These are phyloP conservation scores for Schwanniomyces polymorphus DNA, from an alignment of 805 yeast genomes.

Conservation along the genomic window DNA sequence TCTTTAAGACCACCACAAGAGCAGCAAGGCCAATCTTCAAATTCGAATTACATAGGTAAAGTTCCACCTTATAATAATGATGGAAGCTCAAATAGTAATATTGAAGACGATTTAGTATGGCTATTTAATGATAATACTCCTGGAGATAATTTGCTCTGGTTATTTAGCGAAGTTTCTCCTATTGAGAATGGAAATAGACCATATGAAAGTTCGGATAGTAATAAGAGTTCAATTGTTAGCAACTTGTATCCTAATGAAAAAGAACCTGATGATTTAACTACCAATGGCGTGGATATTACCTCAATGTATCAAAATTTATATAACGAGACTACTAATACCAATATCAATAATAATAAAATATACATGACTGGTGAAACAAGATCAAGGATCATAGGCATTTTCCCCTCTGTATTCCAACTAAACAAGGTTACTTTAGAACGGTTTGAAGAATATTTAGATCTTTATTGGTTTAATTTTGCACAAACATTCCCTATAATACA, in stretches of 20 bases:
- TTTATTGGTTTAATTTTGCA: slow-evolving; percentile 36
- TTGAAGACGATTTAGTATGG: slow-evolving; percentile 6
- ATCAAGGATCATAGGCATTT: slow-evolving; percentile 1
- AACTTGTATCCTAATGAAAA: no score
- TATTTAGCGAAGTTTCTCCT: slow-evolving; percentile 1
- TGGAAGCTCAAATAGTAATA: neutral
- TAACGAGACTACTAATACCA: slow-evolving; percentile 5
- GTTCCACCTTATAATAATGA: no score
- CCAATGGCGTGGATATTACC: no score
- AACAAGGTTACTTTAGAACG: slow-evolving; percentile 1
- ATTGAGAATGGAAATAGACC: neutral
- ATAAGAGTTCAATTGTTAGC: neutral
- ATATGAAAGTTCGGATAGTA: neutral
- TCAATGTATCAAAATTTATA: slow-evolving; percentile 6
- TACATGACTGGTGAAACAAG: slow-evolving; percentile 3
- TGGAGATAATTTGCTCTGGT: slow-evolving; percentile 5
- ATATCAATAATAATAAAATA: slow-evolving; percentile 3
- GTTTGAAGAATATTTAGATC: slow-evolving; percentile 6
- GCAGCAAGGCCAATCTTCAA: neutral
- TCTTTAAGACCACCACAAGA: neutral
- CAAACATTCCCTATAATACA: slow-evolving; percentile 41
- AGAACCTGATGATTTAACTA: neutral
- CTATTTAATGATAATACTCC: slow-evolving; percentile 6
- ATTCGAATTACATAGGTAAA: no score
- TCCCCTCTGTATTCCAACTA: slow-evolving; percentile 2